Base-by-base conservation (phyloP, 345 rosid genomes). In the Bretschneidera sinensis region DNA sequence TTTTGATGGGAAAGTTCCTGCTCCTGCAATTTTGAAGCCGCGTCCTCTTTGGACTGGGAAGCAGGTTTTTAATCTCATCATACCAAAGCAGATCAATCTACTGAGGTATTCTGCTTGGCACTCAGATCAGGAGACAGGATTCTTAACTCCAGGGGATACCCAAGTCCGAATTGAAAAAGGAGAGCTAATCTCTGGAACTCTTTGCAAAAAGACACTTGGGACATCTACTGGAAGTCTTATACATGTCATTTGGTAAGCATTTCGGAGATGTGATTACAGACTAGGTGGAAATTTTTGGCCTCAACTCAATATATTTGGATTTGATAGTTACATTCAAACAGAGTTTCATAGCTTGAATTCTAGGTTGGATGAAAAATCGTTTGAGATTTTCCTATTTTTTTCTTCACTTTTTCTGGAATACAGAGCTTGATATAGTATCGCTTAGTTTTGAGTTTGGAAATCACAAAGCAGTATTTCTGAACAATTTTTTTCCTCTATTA, bases 41-140 rank as follows among this genome's bases (percentile, higher is more conserved):
- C 84, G 96, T 17, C 97, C 99, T n/a, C 82, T 90, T 45, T 92
- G 99, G 99, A 92, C 97, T 22, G 99, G 99, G 66, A 92, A 92
- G 65, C 99, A 92, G 76, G 96, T 92, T 71, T 92, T 92, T 52
- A 92, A 87, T 76, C 97, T 92, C 16, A 92, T 92, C 70, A 92
- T 92, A 50, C 99, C 99, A 48, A 92, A 92, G 77, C 99, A 90
- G 85, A 92, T 92, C 60, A 92, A 92, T 82, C 80, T 92, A 20
- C 57, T 87, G 65, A 85, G 96, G 75, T 77, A 79, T 63, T 73
- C 99, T 50, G 95, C 97, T 17, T 92, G 99, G 99, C 99, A 92
- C 57, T 62, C 81, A 14, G 99, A 92, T 57, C 18, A 63, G 5
- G 99, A 92, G 70, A 81, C 82, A 61, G 96, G 95, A 65, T 76